phyloP scores from a whole-genome alignment of 1,139 yeast species.

The Blastobotrys elegans region DNA sequence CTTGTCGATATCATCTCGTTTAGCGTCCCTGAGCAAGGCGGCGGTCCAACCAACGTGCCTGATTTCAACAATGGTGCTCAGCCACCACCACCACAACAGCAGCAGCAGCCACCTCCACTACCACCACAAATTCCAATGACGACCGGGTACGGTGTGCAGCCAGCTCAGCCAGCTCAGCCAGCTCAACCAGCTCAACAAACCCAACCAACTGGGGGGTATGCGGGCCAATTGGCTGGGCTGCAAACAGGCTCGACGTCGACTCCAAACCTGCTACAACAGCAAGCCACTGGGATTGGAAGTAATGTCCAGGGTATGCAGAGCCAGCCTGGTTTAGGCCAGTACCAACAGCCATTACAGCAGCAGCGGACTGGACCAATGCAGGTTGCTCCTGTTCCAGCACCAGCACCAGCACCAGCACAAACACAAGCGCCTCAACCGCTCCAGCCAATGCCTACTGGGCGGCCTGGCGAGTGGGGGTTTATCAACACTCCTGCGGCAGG shows the following conservation, averaged over 20 bases:
- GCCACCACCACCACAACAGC: neutral
- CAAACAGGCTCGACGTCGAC: conserved; percentile 21
- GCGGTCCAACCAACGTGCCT: conserved; percentile 28
- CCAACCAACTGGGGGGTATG: conserved; percentile 31
- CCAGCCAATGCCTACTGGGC: conserved; percentile 51
- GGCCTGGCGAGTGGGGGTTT: conserved; percentile 82
- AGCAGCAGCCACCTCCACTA: conserved; percentile 20
- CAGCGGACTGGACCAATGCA: conserved; percentile 22
- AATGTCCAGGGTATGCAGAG: conserved; percentile 11
- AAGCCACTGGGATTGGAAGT: neutral
- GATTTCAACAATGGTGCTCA: conserved; percentile 22
- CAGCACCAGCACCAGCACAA: conserved; percentile 28
- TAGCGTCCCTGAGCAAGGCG: conserved; percentile 45
- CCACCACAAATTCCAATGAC: conserved; percentile 23
- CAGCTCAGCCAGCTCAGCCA: conserved; percentile 27
- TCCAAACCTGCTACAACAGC: conserved; percentile 33
- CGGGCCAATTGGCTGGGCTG: conserved; percentile 7
- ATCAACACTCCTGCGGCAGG: conserved; percentile 69
- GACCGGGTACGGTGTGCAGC: conserved; percentile 35
- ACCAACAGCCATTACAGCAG: conserved; percentile 25
- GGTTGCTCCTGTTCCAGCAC: conserved; percentile 25
- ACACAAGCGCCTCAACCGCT: conserved; percentile 29
- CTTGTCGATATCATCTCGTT: conserved; percentile 87
- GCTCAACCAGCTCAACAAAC: neutral
- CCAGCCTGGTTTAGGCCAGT: conserved; percentile 28